Evolutionary conservation across 1,284 basidiomycete genomes (phyloP), one percentile per base, ranked within the genome.

Genomic region (Amylostereum areolatum): DNA sequence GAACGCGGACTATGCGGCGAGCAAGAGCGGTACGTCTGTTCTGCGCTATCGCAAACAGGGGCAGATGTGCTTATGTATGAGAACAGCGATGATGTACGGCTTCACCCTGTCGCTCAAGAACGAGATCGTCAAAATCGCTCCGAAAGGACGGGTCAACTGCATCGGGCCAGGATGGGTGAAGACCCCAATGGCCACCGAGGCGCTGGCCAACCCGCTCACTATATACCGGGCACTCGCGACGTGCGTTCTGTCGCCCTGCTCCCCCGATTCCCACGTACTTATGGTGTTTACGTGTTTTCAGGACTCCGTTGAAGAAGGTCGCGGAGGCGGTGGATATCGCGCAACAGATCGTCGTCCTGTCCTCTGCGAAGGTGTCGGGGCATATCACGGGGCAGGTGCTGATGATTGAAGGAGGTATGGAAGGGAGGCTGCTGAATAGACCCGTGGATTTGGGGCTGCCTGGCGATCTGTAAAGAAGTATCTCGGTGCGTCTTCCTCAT

Each of bases 331-430:
- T 65, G 47, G 86, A 89, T 54, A 64, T 89, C 27, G 86, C 87
- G 0, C 73, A 70, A 7, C 85, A 89, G 61, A 73, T 89, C 24
- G 73, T 77, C 3, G 55, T 86, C 2, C 63, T 89, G 1, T 75
- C 85, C 0, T 88, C 84, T 0, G 66, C 74, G 4, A 68, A 65
- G 2, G 62, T 88, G 0, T 88, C 85, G 3, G 85, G 86, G 0
- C 86, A 89, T 61, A 75, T 88, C 12, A 79, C 80, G 0, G 86
- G 87, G 0, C 79, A 87, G 57, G 76, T 82, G 9, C 56, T 88
- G 36, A 82, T 86, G 78, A 75, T 89, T 2, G 78, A 81, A 50
- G 87, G 87, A 2, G 86, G 87, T 1, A 86, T 89, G 85, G 87
- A 90, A 70, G 87, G 87, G 40, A 64, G 73, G 6, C 50, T 78